phyloP scores from a whole-genome alignment of 2,329 filamentous ascomycete genomes.

The Fusarium keratoplasticum region DNA sequence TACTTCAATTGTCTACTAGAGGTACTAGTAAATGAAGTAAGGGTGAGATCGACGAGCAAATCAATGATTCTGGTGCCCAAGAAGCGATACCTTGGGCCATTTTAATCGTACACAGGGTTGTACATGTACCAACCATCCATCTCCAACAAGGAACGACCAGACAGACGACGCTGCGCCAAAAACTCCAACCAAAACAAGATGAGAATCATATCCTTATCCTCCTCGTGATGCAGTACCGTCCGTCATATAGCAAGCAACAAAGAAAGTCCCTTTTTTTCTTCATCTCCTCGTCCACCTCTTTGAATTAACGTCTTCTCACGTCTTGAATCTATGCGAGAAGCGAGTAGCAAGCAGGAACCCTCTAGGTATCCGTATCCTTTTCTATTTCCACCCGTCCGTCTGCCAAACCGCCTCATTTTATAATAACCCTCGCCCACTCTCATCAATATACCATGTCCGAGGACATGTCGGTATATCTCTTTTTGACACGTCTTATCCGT shows the following conservation, averaged over 20 bases:
- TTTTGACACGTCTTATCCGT: not conserved
- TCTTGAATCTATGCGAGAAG: constrained; percentile 17
- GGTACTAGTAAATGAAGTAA: not conserved
- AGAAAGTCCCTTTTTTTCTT: not conserved
- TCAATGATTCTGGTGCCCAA: not conserved
- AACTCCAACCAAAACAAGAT: constrained; percentile 22
- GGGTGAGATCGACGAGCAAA: not conserved
- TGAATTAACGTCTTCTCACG: constrained; percentile 1
- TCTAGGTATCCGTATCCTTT: constrained; percentile 18
- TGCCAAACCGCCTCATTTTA: not conserved
- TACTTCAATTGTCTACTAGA: not conserved
- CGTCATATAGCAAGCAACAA: constrained; percentile 17
- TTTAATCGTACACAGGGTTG: not conserved
- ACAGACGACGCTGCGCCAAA: constrained; percentile 17
- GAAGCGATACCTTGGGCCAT: not conserved
- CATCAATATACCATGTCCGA: not conserved
- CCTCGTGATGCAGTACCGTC: constrained; percentile 18
- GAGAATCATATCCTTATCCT: constrained; percentile 12
- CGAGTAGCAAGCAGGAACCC: not conserved
- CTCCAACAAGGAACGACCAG: not conserved
- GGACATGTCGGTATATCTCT: not conserved
- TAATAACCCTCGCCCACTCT: not conserved
- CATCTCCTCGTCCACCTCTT: constrained; percentile 3
- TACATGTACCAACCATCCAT: not conserved
- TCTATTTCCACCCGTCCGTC: not conserved